These are phyloP conservation scores for Teratosphaeriaceae sp. DNA, from an alignment of 2,329 filamentous ascomycete species.

Conservation along the genomic window DNA sequence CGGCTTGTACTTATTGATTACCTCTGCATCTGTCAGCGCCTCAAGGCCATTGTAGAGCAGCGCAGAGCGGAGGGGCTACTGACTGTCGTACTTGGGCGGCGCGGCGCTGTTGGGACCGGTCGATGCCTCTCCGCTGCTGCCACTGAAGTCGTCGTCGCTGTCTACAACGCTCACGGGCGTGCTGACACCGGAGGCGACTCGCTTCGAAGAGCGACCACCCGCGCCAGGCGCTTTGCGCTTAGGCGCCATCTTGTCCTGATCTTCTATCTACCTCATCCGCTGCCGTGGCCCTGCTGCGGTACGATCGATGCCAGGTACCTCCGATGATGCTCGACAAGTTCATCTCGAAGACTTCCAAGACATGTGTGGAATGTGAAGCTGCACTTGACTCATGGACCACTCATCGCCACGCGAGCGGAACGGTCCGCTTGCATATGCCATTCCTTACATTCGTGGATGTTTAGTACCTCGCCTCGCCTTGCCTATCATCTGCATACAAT, in stretches of 20 bases:
- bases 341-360: no score
- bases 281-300: slow-evolving; percentile 12
- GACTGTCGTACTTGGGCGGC: slow-evolving; percentile 35
- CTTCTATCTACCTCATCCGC: slow-evolving; percentile 6
- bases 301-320: no score
- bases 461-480: no score
- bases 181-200: slow-evolving; percentile 33
- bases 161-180: slow-evolving; percentile 41
- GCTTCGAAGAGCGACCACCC: slow-evolving; percentile 28
- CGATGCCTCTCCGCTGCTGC: slow-evolving; percentile 23
- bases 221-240: slow-evolving; percentile 35
- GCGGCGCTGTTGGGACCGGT: slow-evolving; percentile 14
- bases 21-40: slow-evolving; percentile 25
- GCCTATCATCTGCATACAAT: neutral
- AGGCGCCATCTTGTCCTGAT: slow-evolving; percentile 28
- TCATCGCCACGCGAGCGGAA: no score
- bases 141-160: slow-evolving; percentile 54
- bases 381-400: no score
- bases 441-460: no score
- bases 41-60: slow-evolving; percentile 14
- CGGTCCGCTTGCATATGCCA: no score
- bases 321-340: no score
- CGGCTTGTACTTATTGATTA: slow-evolving; percentile 37
- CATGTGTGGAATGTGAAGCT: no score
- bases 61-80: slow-evolving; percentile 12